Evolutionary conservation across 768 basidiomycete species (phyloP).

Genomic region (Pulveroboletus sp.): DNA sequence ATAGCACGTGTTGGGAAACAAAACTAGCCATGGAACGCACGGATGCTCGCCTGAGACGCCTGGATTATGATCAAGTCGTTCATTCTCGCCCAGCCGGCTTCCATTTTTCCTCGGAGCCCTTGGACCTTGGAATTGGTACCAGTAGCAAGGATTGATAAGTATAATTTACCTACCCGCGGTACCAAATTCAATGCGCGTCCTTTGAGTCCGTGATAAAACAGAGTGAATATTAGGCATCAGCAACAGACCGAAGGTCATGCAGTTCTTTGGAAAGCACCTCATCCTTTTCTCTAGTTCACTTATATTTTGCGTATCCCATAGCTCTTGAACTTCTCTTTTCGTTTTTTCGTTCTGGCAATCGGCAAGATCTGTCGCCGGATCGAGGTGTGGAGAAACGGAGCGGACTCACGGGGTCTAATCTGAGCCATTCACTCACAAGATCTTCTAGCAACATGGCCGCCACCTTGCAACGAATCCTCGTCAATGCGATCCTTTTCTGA

Average conservation of each 20-base stretch:
- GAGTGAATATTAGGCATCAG: background rate
- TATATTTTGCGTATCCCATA: slow-evolving; percentile 30
- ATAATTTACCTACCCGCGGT: slow-evolving; percentile 61
- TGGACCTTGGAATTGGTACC: slow-evolving; percentile 21
- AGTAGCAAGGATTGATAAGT: background rate
- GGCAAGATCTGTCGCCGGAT: background rate
- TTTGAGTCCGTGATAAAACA: slow-evolving; percentile 25
- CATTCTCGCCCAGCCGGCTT: slow-evolving; percentile 89
- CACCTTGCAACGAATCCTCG: background rate
- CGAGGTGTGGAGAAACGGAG: background rate
- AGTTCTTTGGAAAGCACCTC: slow-evolving; percentile 28
- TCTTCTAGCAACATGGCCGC: slow-evolving; percentile 29
- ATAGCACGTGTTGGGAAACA: background rate
- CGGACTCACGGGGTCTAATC: slow-evolving; percentile 41
- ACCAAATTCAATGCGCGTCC: slow-evolving; percentile 79
- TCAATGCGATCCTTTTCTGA: background rate
- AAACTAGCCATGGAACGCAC: background rate
- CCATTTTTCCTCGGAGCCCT: slow-evolving; percentile 80
- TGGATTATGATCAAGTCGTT: slow-evolving; percentile 84
- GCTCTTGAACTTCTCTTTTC: slow-evolving; percentile 32
- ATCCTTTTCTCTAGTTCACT: slow-evolving; percentile 41
- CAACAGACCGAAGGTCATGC: background rate
- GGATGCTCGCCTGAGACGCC: slow-evolving; percentile 62
- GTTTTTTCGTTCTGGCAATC: slow-evolving; percentile 37
- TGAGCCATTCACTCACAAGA: slow-evolving; percentile 52